phyloP scores from a whole-genome alignment of 345 rosid genomes.

The Anastatica hierochuntica region DNA sequence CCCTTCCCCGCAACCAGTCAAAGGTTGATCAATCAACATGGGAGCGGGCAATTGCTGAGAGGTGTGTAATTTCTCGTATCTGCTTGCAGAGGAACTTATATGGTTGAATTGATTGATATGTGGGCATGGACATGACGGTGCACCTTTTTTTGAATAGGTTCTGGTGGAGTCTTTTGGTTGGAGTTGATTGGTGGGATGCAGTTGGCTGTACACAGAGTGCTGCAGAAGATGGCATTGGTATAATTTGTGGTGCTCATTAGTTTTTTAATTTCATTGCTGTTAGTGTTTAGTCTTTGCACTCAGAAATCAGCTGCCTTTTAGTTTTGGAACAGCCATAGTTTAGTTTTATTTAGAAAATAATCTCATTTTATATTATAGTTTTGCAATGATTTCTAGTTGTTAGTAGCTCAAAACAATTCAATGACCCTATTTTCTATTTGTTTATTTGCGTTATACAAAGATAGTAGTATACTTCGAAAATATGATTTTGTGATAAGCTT shows the following conservation, averaged over 20 bases:
- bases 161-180: constrained; percentile 99
- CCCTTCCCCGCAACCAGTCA: constrained; percentile 64
- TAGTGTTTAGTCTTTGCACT: too few relatives aligned
- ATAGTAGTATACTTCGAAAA: too few relatives aligned
- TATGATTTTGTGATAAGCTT: too few relatives aligned
- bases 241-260: background rate
- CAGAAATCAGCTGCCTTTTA: too few relatives aligned
- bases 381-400: too few relatives aligned
- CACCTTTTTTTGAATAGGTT: constrained; percentile 49
- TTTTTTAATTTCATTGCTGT: background rate
- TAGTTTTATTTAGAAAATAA: too few relatives aligned
- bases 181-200: constrained; percentile 99
- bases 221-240: constrained; percentile 95
- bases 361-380: too few relatives aligned
- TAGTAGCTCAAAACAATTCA: too few relatives aligned
- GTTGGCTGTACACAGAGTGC: constrained; percentile 99
- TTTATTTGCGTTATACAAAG: too few relatives aligned
- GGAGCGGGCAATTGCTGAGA: constrained; percentile 99
- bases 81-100: background rate
- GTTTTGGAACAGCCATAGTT: too few relatives aligned
- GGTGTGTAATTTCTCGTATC: constrained; percentile 35
- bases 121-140: background rate
- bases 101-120: too few relatives aligned
- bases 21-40: constrained; percentile 75
- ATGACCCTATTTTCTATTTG: too few relatives aligned